Evolutionary conservation across 1,139 yeast genomes (phyloP), one percentile per base, ranked within the genome.

Genomic region (Scheffersomyces stambukii): DNA sequence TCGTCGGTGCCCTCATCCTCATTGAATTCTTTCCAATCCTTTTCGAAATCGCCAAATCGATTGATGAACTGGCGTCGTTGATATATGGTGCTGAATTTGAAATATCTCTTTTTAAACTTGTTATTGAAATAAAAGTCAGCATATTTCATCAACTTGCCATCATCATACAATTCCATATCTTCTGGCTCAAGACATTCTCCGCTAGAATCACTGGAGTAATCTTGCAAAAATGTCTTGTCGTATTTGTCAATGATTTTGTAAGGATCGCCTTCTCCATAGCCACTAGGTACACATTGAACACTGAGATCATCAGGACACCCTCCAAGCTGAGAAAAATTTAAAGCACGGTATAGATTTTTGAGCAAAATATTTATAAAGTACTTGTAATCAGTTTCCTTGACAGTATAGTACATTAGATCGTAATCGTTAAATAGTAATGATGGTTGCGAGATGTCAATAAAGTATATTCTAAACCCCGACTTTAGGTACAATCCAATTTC

Each of bases 401-500:
- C 55, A 6, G 69, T 50, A 33, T 67, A 68, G 38, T 55, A 68
- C 13, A 67, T 47, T 14, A 67, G 42, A 32, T 67, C 72, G 37
- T 52, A 67, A 24, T 68, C 70, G 39, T 67, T 66, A 45, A 63
- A 64, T 17, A 68, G 47, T 27, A 60, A 36, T 4, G 70, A 60
- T 3, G 70, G 72, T 36, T 58, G 69, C 10, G 68, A 52, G 11
- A 79, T 60, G 40, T 77, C 84, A 27, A 79, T 60, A 44, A 70
- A 79, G 35, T 70, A 75, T 4, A 81, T 68, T 17, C 76, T 50
- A 33, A 79, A 68, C 1, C 81, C 80, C 1, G 74, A 61, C 43
- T 77, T 78, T 22, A 74, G 48, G 38, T 68, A 65, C 15, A 70
- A 52, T 0, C 82, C 84, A 4, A 70, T 64, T 40, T 80, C 88